phyloP scores from a whole-genome alignment of 2,329 filamentous ascomycete species.

The Fusarium palustre region DNA sequence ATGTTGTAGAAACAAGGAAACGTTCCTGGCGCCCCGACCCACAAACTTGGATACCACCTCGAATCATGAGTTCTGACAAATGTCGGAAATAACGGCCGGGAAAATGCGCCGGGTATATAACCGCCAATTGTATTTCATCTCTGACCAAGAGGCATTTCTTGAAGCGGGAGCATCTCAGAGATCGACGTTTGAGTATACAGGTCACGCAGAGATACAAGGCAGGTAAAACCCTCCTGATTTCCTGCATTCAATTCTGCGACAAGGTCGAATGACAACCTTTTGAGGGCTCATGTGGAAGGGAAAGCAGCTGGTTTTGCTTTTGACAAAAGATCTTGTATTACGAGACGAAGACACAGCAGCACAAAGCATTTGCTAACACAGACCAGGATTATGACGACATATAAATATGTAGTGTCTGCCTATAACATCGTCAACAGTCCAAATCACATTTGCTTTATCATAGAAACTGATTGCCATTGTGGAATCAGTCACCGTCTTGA shows the following conservation, averaged over 20 bases:
- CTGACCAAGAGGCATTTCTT: background rate
- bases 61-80: background rate
- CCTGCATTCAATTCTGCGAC: background rate
- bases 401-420: slow-evolving; percentile 14
- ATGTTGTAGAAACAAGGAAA: background rate
- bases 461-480: background rate
- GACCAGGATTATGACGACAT: background rate
- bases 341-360: background rate
- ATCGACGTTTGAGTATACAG: background rate
- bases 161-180: background rate
- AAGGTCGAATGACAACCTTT: background rate
- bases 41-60: background rate
- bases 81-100: background rate
- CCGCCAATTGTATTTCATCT: background rate
- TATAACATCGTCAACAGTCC: fast-evolving
- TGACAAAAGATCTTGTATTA: background rate
- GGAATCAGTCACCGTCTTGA: background rate
- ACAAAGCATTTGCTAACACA: background rate
- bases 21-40: background rate
- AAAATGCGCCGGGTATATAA: background rate
- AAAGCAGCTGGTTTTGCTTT: slow-evolving; percentile 6
- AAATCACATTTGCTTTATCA: background rate
- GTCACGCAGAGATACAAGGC: background rate
- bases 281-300: slow-evolving; percentile 9
- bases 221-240: background rate